Conservation (phyloP, 164 flowering plant species). For the Sextonia rubra region DNA sequence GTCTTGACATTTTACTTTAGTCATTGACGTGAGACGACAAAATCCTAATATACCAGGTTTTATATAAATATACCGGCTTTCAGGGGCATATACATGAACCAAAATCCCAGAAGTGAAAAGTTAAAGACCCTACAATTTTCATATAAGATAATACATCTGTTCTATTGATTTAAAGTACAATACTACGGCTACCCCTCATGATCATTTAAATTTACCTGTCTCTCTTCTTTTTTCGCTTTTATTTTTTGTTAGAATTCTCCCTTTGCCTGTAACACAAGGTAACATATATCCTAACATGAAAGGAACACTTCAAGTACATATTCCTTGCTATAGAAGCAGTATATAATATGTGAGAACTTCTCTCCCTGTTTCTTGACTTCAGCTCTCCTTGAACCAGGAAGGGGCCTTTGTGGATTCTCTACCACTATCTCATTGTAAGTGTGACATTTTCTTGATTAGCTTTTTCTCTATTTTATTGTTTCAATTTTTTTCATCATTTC, state of each 20-base stretch:
- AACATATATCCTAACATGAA: not conserved
- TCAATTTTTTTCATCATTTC: too few species aligned
- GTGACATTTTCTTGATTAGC: not conserved
- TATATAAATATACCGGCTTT: too few species aligned
- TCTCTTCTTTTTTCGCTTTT: not conserved
- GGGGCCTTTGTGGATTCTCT: not conserved
- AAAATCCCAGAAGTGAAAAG: too few species aligned
- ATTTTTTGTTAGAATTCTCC: not conserved
- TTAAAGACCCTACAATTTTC: too few species aligned
- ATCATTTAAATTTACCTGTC: not conserved
- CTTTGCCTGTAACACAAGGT: constrained; percentile 2
- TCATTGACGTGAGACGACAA: too few species aligned
- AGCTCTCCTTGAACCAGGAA: not conserved
- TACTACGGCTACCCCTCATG: not conserved
- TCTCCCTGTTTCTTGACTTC: not conserved
- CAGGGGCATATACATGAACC: too few species aligned
- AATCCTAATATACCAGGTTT: too few species aligned
- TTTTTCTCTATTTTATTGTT: too few species aligned
- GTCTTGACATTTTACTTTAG: too few species aligned
- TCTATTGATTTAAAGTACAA: not conserved
- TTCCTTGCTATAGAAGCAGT: not conserved
- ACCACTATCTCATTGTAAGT: not conserved
- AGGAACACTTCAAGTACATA: too few species aligned
- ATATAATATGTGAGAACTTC: not conserved
- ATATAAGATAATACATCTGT: too few species aligned